phyloP scores from a whole-genome alignment of 1,284 basidiomycete species.

The Veloporphyrellus conicus region DNA sequence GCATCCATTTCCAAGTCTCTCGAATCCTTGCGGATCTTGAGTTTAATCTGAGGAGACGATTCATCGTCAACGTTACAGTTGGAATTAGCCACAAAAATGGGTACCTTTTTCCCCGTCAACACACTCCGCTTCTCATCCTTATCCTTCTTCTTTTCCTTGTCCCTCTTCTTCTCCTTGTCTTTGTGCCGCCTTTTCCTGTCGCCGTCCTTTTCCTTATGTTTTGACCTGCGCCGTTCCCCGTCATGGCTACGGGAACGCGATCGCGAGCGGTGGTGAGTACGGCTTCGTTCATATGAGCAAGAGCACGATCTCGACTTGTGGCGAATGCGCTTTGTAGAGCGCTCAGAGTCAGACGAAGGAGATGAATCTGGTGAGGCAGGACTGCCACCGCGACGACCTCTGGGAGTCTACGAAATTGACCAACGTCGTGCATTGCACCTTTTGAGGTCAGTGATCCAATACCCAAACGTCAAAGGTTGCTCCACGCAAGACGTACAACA shows the following conservation, averaged over 20 bases:
- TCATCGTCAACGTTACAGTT: background rate
- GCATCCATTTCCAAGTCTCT: constrained; percentile 51
- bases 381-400: constrained; percentile 13
- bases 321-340: constrained; percentile 9
- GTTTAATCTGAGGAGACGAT: constrained; percentile 43
- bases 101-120: constrained; percentile 55
- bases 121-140: constrained; percentile 44
- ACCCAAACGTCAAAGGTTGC: background rate
- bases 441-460: constrained; percentile 22
- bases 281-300: constrained; percentile 16
- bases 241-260: constrained; percentile 26
- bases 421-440: constrained; percentile 17
- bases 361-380: constrained; percentile 14
- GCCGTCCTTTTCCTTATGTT: constrained; percentile 23
- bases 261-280: constrained; percentile 10
- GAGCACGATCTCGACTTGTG: constrained; percentile 20
- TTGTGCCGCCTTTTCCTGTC: constrained; percentile 32
- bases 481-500: constrained; percentile 25
- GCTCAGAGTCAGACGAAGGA: constrained; percentile 13
- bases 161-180: constrained; percentile 36
- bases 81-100: background rate
- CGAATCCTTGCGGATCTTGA: constrained; percentile 56
- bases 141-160: constrained; percentile 6
- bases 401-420: constrained; percentile 20
- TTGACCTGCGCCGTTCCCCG: constrained; percentile 19